These are phyloP conservation scores for Heterobasidion occidentale DNA, from an alignment of 1,284 basidiomycete species.

Conservation along the genomic window DNA sequence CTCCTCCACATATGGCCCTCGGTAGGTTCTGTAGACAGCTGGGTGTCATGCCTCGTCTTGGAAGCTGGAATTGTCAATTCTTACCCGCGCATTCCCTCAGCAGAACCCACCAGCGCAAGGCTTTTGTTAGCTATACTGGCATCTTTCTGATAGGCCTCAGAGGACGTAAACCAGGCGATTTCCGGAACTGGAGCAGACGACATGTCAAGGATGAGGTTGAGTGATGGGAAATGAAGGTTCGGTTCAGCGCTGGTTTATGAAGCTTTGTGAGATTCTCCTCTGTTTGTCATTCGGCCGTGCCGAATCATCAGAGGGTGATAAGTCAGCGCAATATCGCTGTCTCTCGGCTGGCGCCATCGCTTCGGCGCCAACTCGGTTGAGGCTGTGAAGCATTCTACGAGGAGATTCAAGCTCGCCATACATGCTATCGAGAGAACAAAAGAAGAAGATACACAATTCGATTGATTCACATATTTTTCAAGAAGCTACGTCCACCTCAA, in stretches of 20 bases:
- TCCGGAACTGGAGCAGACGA: background rate
- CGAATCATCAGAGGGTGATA: too few species aligned
- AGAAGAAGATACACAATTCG: background rate
- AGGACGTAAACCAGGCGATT: background rate
- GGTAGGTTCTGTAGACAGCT: background rate
- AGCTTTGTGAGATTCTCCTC: too few species aligned
- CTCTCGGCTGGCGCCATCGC: too few species aligned
- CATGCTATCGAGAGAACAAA: too few species aligned
- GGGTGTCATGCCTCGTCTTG: background rate
- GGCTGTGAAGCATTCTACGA: too few species aligned
- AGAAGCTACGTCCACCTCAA: conserved; percentile 21
- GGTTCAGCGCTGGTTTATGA: too few species aligned
- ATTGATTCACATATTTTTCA: background rate
- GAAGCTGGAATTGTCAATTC: too few species aligned
- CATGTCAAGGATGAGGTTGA: conserved; percentile 1
- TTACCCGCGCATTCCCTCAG: background rate
- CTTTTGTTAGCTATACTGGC: background rate
- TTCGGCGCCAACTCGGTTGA: too few species aligned
- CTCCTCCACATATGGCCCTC: background rate
- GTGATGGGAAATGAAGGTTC: background rate
- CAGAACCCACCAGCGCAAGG: background rate
- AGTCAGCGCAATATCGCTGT: too few species aligned
- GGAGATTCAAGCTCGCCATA: too few species aligned
- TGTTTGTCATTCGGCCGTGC: too few species aligned
- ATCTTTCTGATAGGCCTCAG: background rate